Base-by-base conservation (phyloP, 1,284 basidiomycete genomes). In the Gymnopus androsaceus region DNA sequence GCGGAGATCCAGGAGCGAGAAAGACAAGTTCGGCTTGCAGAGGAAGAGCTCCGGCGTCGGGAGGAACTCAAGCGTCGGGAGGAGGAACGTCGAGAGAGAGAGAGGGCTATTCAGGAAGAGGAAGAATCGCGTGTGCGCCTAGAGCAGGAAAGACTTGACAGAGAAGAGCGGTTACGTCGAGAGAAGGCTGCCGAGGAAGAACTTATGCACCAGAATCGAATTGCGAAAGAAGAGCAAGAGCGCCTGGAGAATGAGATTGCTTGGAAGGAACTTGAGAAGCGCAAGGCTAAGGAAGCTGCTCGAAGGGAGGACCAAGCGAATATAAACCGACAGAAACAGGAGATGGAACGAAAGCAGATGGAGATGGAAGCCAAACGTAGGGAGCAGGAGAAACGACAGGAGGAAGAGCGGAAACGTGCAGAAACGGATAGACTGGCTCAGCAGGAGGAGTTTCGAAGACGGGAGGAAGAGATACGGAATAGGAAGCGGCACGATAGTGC, bases 391-490 rank as follows among this genome's bases (percentile, higher is more conserved):
- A 50, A 52, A 42, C 46, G 47, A 56, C 59, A 51, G 54, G 27
- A 56, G 54, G 58, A 49, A 2, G 46, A 49, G 28, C 23, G 40
- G 37, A 49, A 49, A 36, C 52, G 62, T 57, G 33, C 57, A 28
- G 23, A 47, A 47, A 28, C 46, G 19, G 38, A 44, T 17, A 57
- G 55, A 51, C 57, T 60, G 58, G 45, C 42, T 15, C 52, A 64
- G 52, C 75, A 76, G 58, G 71, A 72, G n/a, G 74, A 77, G 19
- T 81, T 77, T 61, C 71, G 74, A 34, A 71, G 63, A 59, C 75
- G 76, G 27, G 80, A 79, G 54, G 79, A 60, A 38, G 59, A 51
- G 57, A 67, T 11, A 74, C 78, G 58, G 74, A 76, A 33, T 73
- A 54, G 66, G 48, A 78, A 75, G 61, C 69, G 71, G 23, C 72